Evolutionary conservation across 495 filamentous ascomycete genomes (phyloP).

Genomic region (Penicillium mononematosum): DNA sequence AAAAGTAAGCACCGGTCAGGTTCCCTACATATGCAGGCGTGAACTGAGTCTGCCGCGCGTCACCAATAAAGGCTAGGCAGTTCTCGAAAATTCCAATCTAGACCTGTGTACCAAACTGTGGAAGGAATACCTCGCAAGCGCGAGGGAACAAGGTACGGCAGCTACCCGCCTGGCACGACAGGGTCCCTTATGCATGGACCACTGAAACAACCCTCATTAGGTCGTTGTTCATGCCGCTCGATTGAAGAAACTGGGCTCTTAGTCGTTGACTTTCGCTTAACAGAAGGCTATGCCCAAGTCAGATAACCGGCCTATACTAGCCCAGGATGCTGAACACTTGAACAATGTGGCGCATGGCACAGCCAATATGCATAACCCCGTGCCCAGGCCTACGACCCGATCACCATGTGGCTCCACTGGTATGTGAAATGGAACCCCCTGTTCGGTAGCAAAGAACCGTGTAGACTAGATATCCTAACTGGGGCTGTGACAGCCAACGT

Average conservation of each 20-base stretch:
- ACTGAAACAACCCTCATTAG: constrained; percentile 30
- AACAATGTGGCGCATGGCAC: constrained; percentile 39
- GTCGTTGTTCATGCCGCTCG: constrained; percentile 69
- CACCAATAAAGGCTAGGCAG: constrained; percentile 56
- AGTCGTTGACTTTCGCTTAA: background rate
- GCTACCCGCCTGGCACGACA: constrained; percentile 24
- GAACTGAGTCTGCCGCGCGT: constrained; percentile 51
- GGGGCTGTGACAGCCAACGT: constrained; percentile 83
- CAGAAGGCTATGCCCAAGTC: background rate
- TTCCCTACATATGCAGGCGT: constrained; percentile 41
- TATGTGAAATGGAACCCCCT: constrained; percentile 55
- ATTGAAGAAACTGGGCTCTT: constrained; percentile 32
- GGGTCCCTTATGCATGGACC: background rate
- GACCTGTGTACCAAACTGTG: constrained; percentile 67
- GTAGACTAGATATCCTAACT: constrained; percentile 8
- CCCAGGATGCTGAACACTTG: background rate
- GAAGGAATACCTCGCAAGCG: constrained; percentile 66
- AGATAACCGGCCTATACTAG: background rate
- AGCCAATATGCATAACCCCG: constrained; percentile 72
- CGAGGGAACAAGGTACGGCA: constrained; percentile 55
- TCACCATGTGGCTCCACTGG: constrained; percentile 83
- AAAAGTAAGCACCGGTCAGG: constrained; percentile 21
- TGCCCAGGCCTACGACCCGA: constrained; percentile 47
- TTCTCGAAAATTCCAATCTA: constrained; percentile 64
- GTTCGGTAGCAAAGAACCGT: constrained; percentile 8